A percentile compares a stretch with the other conserved stretches of the same genome.
These are phyloP conservation scores for Pulveroboletus ravenelii DNA, from an alignment of 768 basidiomycete species.

Conservation along the genomic window DNA sequence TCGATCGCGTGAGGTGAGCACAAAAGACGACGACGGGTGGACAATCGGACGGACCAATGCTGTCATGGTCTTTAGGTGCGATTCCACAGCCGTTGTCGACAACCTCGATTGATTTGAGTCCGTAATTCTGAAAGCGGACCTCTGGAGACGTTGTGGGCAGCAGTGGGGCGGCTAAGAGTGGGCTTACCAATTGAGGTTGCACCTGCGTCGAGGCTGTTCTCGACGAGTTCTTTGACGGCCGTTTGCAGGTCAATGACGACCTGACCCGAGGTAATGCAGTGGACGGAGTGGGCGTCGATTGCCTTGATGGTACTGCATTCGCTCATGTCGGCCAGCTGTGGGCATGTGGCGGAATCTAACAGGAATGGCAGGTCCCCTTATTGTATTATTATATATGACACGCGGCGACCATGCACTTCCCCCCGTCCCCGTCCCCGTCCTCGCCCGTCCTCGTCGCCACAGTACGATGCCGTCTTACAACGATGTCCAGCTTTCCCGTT, in stretches of 20 bases:
- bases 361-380: neutral
- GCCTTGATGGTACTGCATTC: slow-evolving; percentile 36
- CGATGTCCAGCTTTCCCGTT: slow-evolving; percentile 29
- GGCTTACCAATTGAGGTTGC: slow-evolving; percentile 77
- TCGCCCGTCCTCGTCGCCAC: too few relatives aligned
- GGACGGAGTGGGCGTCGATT: slow-evolving; percentile 76
- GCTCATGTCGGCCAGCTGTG: slow-evolving; percentile 2
- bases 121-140: slow-evolving; percentile 85
- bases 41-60: slow-evolving; percentile 54
- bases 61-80: slow-evolving; percentile 66
- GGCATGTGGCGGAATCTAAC: neutral
- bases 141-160: slow-evolving; percentile 43
- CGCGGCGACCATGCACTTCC: neutral
- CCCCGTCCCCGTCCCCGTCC: too few relatives aligned
- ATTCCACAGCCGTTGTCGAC: slow-evolving; percentile 93
- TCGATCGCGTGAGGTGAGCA: neutral
- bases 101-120: slow-evolving; percentile 78
- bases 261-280: slow-evolving; percentile 90
- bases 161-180: neutral
- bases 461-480: slow-evolving; percentile 31
- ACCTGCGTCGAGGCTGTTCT: slow-evolving; percentile 93
- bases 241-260: slow-evolving; percentile 92
- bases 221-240: slow-evolving; percentile 93
- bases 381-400: neutral
- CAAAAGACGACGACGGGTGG: neutral